These are phyloP conservation scores for Mycosarcoma mackinlayi DNA, from an alignment of 1,284 basidiomycete genomes.

Conservation along the genomic window DNA sequence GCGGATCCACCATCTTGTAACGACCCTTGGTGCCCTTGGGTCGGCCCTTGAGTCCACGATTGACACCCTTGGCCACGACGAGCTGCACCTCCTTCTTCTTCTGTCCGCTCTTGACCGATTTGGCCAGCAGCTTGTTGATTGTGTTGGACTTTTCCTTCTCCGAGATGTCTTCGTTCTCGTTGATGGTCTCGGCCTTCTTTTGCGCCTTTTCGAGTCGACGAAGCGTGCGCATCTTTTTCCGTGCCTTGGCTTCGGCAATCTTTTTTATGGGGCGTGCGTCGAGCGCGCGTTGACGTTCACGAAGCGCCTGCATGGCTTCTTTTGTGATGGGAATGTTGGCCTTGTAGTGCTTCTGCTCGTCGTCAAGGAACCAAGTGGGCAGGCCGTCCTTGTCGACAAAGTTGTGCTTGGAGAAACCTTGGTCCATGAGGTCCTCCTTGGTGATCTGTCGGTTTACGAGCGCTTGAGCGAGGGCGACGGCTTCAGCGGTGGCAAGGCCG, in stretches of 20 bases:
- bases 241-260: slow-evolving; percentile 96
- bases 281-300: slow-evolving; percentile 89
- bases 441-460: slow-evolving; percentile 92
- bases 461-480: slow-evolving; percentile 89
- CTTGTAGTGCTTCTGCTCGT: slow-evolving; percentile 92
- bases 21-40: slow-evolving; percentile 92
- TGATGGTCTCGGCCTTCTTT: slow-evolving; percentile 96
- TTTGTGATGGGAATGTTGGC: slow-evolving; percentile 95
- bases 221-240: slow-evolving; percentile 91
- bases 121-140: slow-evolving; percentile 87
- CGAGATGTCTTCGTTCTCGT: slow-evolving; percentile 77
- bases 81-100: slow-evolving; percentile 83
- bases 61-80: slow-evolving; percentile 89
- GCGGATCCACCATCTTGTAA: slow-evolving; percentile 68
- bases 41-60: slow-evolving; percentile 89
- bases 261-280: slow-evolving; percentile 99
- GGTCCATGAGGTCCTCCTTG: slow-evolving; percentile 87
- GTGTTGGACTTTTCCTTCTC: slow-evolving; percentile 94
- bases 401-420: slow-evolving; percentile 90
- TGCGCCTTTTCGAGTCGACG: slow-evolving; percentile 89
- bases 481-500: slow-evolving; percentile 89
- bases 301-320: slow-evolving; percentile 87
- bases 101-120: slow-evolving; percentile 74
- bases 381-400: slow-evolving; percentile 90
- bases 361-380: slow-evolving; percentile 96